phyloP scores from a whole-genome alignment of 1,284 basidiomycete genomes.

The Microbotryum silenes-acaulis region DNA sequence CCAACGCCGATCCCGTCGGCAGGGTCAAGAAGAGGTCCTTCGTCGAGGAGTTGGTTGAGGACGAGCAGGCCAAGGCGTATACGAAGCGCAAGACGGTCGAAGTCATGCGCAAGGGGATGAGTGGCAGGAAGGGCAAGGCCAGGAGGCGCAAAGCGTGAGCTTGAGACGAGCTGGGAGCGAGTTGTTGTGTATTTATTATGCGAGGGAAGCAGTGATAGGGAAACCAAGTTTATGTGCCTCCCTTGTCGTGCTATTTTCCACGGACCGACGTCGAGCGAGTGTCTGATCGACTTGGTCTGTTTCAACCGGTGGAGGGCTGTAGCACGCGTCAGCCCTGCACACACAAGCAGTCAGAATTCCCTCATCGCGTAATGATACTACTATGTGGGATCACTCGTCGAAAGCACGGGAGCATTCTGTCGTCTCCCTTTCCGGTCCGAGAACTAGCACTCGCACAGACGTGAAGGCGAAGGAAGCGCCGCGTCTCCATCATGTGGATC shows the following conservation, averaged over 20 bases:
- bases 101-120: constrained; percentile 24
- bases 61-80: constrained; percentile 75
- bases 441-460: no score
- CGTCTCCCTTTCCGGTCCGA: no score
- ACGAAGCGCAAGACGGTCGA: constrained; percentile 67
- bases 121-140: constrained; percentile 22
- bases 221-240: neutral
- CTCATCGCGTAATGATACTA: no score
- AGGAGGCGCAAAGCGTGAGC: neutral
- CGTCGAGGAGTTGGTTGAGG: constrained; percentile 80
- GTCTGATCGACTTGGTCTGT: no score
- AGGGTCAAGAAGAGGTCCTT: constrained; percentile 67
- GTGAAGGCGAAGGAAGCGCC: no score
- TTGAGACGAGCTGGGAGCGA: neutral
- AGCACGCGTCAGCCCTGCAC: no score
- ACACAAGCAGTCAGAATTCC: no score
- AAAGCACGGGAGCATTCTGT: no score
- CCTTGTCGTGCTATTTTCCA: neutral
- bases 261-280: no score
- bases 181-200: neutral
- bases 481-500: no score
- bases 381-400: no score
- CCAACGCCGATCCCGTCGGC: constrained; percentile 64
- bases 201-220: neutral
- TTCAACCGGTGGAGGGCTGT: no score